Evolutionary conservation across 306 rosid species (phyloP).

Genomic region (Lablab purpureus): DNA sequence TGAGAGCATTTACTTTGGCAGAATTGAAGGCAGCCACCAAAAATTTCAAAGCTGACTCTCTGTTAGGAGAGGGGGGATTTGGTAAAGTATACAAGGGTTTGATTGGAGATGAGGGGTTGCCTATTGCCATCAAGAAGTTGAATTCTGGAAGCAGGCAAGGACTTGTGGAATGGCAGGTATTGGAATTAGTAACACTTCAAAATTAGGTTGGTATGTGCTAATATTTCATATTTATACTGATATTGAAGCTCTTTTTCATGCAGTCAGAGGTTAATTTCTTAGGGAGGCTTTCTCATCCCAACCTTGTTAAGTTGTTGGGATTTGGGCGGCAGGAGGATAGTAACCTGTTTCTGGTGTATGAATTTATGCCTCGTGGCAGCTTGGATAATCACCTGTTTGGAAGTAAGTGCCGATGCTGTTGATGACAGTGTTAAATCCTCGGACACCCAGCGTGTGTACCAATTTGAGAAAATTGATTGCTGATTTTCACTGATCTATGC

Average conservation of each 20-base stretch:
- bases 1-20: slow-evolving; percentile 67
- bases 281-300: slow-evolving; percentile 92
- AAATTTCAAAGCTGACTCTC: slow-evolving; percentile 66
- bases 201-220: slow-evolving; percentile 15
- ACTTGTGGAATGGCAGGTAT: slow-evolving; percentile 85
- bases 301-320: slow-evolving; percentile 83
- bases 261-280: slow-evolving; percentile 95
- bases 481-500: slow-evolving; percentile 18
- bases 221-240: neutral
- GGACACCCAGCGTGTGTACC: slow-evolving; percentile 2
- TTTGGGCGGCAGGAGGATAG: slow-evolving; percentile 68
- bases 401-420: slow-evolving; percentile 60
- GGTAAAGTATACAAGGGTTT: slow-evolving; percentile 90
- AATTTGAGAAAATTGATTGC: neutral
- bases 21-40: slow-evolving; percentile 76
- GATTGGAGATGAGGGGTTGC: slow-evolving; percentile 56
- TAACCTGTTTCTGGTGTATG: slow-evolving; percentile 71
- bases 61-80: slow-evolving; percentile 92
- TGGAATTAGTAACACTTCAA: neutral
- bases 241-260: slow-evolving; percentile 19
- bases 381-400: slow-evolving; percentile 90
- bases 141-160: slow-evolving; percentile 82
- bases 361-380: slow-evolving; percentile 84
- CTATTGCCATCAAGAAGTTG: slow-evolving; percentile 79
- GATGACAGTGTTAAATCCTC: slow-evolving; percentile 17